Conservation (phyloP, 2,329 filamentous ascomycete genomes). For the Esteya vermicola region DNA sequence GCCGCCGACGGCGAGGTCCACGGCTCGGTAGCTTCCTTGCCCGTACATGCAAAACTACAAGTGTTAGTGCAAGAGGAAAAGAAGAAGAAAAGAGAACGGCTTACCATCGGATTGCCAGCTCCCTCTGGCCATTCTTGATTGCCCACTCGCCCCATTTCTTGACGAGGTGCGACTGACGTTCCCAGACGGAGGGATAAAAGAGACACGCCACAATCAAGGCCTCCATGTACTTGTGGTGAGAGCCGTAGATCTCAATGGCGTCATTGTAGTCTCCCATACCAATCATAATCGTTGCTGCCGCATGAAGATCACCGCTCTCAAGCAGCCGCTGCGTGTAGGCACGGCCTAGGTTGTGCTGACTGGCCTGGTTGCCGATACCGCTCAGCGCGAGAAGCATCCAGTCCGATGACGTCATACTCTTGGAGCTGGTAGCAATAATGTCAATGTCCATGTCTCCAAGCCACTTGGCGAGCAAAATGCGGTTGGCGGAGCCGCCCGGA, state of each 20-base stretch:
- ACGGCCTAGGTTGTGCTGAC: slow-evolving; percentile 80
- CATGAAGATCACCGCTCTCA: slow-evolving; percentile 80
- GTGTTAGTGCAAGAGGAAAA: background rate
- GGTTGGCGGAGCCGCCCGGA: slow-evolving; percentile 55
- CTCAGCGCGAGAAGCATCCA: slow-evolving; percentile 95
- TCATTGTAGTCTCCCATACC: slow-evolving; percentile 87
- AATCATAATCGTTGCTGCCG: slow-evolving; percentile 82
- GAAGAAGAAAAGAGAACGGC: slow-evolving; percentile 5
- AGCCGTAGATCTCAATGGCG: slow-evolving; percentile 91
- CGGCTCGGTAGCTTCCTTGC: slow-evolving; percentile 67
- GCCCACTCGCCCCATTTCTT: slow-evolving; percentile 93
- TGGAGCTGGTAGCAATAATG: slow-evolving; percentile 63
- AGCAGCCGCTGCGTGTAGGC: slow-evolving; percentile 83
- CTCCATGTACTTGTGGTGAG: slow-evolving; percentile 83
- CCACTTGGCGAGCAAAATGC: slow-evolving; percentile 83
- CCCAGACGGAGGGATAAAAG: slow-evolving; percentile 75
- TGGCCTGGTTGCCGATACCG: slow-evolving; percentile 63
- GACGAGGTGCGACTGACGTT: slow-evolving; percentile 73
- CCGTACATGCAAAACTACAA: slow-evolving; percentile 69
- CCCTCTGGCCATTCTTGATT: slow-evolving; percentile 72
- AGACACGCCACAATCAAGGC: slow-evolving; percentile 79
- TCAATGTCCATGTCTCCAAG: slow-evolving; percentile 74
- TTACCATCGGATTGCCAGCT: slow-evolving; percentile 73
- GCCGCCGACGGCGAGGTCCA: slow-evolving; percentile 75
- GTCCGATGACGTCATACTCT: slow-evolving; percentile 83